These are phyloP conservation scores for Herpetospermum pedunculosum DNA, from an alignment of 306 rosid genomes.

Conservation along the genomic window DNA sequence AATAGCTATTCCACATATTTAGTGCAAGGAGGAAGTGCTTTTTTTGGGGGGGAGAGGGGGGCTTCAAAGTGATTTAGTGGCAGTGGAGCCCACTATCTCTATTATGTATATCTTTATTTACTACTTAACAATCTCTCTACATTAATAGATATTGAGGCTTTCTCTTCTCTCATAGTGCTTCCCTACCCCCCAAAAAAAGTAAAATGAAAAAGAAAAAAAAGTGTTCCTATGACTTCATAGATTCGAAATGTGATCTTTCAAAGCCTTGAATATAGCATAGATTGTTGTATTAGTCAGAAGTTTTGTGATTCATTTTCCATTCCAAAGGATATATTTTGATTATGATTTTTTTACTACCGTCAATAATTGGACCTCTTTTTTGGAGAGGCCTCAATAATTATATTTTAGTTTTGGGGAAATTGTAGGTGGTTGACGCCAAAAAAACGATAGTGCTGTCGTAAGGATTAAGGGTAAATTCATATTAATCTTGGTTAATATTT, in stretches of 20 bases:
- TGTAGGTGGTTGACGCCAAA: no score
- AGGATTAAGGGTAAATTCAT: no score
- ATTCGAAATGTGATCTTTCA: not conserved
- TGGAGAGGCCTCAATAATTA: not conserved
- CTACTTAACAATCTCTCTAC: conserved; percentile 4
- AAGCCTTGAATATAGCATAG: not conserved
- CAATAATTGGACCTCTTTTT: not conserved
- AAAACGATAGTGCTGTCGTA: no score
- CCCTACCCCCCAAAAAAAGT: no score
- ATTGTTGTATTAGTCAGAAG: not conserved
- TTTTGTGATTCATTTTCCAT: not conserved
- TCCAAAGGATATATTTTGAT: not conserved
- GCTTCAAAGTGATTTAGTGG: conserved; percentile 17
- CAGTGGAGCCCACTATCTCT: conserved; percentile 10
- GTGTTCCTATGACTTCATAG: not conserved
- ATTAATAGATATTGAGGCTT: not conserved
- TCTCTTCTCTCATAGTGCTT: not conserved
- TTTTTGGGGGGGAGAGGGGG: conserved; percentile 6
- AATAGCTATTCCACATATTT: conserved; percentile 22
- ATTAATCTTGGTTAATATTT: no score
- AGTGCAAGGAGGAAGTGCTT: conserved; percentile 4
- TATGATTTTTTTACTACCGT: not conserved
- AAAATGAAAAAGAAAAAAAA: no score
- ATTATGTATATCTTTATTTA: conserved; percentile 23
- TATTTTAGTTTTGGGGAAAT: no score